A percentile compares a stretch with the other conserved stretches of the same genome.
These are phyloP conservation scores for Diphasiastrum complanatum DNA, from an alignment of 83 land plant genomes.

Conservation along the genomic window DNA sequence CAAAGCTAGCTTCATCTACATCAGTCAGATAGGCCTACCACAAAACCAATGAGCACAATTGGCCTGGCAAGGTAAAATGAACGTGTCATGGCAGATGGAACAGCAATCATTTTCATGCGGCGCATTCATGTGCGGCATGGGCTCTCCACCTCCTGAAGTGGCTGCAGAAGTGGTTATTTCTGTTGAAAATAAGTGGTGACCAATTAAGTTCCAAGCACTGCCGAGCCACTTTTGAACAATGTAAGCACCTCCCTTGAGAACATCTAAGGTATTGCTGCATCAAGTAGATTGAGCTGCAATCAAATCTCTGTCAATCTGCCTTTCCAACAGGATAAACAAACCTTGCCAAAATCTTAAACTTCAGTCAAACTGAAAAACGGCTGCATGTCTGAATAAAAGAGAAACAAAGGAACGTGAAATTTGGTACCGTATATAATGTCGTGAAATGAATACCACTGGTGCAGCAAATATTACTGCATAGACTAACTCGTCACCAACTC, in stretches of 20 bases:
- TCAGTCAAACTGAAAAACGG: neutral
- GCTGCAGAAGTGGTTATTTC: conserved; percentile 14
- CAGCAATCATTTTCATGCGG: conserved; percentile 74
- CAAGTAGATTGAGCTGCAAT: neutral
- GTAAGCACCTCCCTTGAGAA: conserved; percentile 20
- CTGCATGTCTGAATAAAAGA: neutral
- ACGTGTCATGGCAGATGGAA: conserved; percentile 67
- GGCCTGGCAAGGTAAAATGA: conserved; percentile 75
- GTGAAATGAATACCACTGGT: conserved; percentile 27
- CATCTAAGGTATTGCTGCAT: conserved; percentile 20
- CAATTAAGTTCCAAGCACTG: conserved; percentile 18
- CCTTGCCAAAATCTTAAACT: neutral
- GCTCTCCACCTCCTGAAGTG: neutral
- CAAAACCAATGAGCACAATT: conserved; percentile 99
- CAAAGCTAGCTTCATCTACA: neutral
- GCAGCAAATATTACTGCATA: conserved; percentile 37
- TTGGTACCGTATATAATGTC: conserved; percentile 28
- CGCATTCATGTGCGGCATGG: conserved; percentile 38
- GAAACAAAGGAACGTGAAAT: neutral
- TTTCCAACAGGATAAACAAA: too few relatives aligned
- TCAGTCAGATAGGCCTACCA: conserved; percentile 35
- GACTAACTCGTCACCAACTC: conserved; percentile 41
- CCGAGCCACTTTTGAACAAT: conserved; percentile 22
- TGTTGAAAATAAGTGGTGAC: neutral
- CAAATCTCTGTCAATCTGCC: neutral